These are phyloP conservation scores for Hypoxylon fragiforme DNA, from an alignment of 495 filamentous ascomycete genomes.

Conservation along the genomic window DNA sequence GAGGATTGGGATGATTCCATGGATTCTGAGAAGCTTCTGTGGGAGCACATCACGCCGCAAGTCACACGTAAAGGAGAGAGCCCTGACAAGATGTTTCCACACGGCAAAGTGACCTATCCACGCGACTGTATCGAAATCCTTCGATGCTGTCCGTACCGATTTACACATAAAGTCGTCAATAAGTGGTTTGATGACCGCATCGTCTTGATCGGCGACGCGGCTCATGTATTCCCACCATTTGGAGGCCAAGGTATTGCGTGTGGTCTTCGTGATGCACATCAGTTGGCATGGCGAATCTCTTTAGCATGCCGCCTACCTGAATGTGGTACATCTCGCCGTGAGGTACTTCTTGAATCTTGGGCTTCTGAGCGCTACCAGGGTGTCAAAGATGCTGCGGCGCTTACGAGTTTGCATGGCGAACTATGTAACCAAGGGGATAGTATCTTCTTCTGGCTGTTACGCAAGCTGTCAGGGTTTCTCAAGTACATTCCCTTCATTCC, in stretches of 20 bases:
- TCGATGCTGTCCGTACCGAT: slow-evolving; percentile 55
- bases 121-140: slow-evolving; percentile 53
- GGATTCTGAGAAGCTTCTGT: slow-evolving; percentile 32
- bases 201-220: slow-evolving; percentile 56
- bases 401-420: slow-evolving; percentile 34
- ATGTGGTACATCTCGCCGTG: not conserved
- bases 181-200: slow-evolving; percentile 52
- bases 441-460: slow-evolving; percentile 20
- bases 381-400: slow-evolving; percentile 25
- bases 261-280: slow-evolving; percentile 44
- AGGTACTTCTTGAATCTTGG: slow-evolving; percentile 31
- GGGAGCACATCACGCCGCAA: slow-evolving; percentile 38
- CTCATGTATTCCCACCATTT: slow-evolving; percentile 61
- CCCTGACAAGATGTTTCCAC: slow-evolving; percentile 13
- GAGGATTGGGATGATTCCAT: slow-evolving; percentile 35
- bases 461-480: slow-evolving; percentile 14
- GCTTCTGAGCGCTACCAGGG: slow-evolving; percentile 31
- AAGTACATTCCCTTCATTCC: slow-evolving; percentile 19
- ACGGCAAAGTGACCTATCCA: slow-evolving; percentile 45
- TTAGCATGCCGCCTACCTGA: slow-evolving; percentile 36
- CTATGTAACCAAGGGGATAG: slow-evolving; percentile 31
- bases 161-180: slow-evolving; percentile 54
- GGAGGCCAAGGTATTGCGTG: slow-evolving; percentile 59
- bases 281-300: slow-evolving; percentile 54
- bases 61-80: slow-evolving; percentile 30